Conservation (phyloP, 2,329 filamentous ascomycete species). For the Fusarium agapanthi region DNA sequence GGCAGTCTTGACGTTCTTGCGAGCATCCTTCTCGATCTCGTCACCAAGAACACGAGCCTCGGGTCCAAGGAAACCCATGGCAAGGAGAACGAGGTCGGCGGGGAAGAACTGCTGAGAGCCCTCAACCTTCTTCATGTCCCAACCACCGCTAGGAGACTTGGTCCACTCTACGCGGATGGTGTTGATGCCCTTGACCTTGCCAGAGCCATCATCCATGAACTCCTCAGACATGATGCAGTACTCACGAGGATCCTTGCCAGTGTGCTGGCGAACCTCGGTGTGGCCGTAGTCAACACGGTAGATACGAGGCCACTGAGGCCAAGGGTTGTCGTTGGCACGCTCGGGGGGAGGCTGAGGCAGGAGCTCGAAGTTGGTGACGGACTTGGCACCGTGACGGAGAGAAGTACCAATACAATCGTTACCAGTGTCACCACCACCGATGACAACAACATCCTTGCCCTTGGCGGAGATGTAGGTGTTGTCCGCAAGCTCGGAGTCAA, state of each 20-base stretch:
- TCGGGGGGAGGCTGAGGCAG: constrained; percentile 90
- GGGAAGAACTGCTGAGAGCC: constrained; percentile 96
- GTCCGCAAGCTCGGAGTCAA: constrained; percentile 88
- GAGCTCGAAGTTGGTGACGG: constrained; percentile 95
- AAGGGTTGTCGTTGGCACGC: constrained; percentile 93
- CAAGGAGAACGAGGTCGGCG: constrained; percentile 90
- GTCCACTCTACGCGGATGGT: constrained; percentile 97
- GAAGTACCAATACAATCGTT: constrained; percentile 99
- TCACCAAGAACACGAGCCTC: constrained; percentile 88
- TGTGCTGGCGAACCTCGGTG: constrained; percentile 93
- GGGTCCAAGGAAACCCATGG: constrained; percentile 96
- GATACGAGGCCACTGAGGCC: constrained; percentile 97
- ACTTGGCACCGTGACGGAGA: constrained; percentile 93
- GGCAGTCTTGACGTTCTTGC: constrained; percentile 96
- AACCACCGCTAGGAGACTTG: constrained; percentile 85
- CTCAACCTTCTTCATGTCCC: constrained; percentile 99
- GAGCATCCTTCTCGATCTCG: constrained; percentile 87
- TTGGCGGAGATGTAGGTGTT: constrained; percentile 92
- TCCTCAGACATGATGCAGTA: constrained; percentile 99
- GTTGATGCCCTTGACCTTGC: constrained; percentile 94
- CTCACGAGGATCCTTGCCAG: constrained; percentile 94
- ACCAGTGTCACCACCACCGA: constrained; percentile 96
- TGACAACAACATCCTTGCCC: constrained; percentile 94
- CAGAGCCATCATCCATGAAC: constrained; percentile 88
- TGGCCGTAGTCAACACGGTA: constrained; percentile 99